Evolutionary conservation across 2,329 filamentous ascomycete species (phyloP).

Genomic region (Cladosporium velox): DNA sequence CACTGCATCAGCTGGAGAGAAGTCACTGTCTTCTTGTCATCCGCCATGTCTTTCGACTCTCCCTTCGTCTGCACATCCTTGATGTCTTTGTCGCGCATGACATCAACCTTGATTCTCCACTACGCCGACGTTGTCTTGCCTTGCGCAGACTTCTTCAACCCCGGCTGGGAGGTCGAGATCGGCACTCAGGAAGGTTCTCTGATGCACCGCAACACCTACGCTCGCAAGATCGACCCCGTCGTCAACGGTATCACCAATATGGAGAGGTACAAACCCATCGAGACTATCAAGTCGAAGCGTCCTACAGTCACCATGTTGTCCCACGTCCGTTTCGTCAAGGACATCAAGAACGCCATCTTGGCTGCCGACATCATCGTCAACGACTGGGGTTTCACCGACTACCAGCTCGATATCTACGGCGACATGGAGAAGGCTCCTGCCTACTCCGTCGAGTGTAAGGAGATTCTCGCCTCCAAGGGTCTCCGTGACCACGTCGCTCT

Average conservation of each 20-base stretch:
- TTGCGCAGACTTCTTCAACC: slow-evolving; percentile 61
- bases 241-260: slow-evolving; percentile 63
- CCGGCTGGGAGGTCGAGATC: slow-evolving; percentile 61
- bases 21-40: slow-evolving; percentile 45
- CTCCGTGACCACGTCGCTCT: slow-evolving; percentile 50
- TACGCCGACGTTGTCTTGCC: slow-evolving; percentile 59
- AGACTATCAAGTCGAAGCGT: slow-evolving; percentile 52
- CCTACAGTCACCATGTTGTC: slow-evolving; percentile 64
- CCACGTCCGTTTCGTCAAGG: slow-evolving; percentile 57
- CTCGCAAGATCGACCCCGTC: slow-evolving; percentile 59
- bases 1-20: slow-evolving; percentile 65
- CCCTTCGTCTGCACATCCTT: slow-evolving; percentile 29
- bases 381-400: slow-evolving; percentile 60
- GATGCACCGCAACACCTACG: slow-evolving; percentile 54
- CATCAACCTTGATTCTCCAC: slow-evolving; percentile 28
- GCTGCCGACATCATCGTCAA: slow-evolving; percentile 63
- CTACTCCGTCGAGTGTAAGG: slow-evolving; percentile 56
- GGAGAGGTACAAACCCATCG: slow-evolving; percentile 58
- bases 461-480: slow-evolving; percentile 53
- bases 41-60: slow-evolving; percentile 25
- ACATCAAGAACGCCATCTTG: slow-evolving; percentile 61
- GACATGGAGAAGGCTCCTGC: slow-evolving; percentile 59
- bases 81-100: slow-evolving; percentile 29
- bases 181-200: slow-evolving; percentile 55
- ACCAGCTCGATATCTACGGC: slow-evolving; percentile 60